A percentile compares a stretch with the other conserved stretches of the same genome.
These are phyloP conservation scores for Ceratobasidium sp. DNA, from an alignment of 1,284 basidiomycete species.

Conservation along the genomic window DNA sequence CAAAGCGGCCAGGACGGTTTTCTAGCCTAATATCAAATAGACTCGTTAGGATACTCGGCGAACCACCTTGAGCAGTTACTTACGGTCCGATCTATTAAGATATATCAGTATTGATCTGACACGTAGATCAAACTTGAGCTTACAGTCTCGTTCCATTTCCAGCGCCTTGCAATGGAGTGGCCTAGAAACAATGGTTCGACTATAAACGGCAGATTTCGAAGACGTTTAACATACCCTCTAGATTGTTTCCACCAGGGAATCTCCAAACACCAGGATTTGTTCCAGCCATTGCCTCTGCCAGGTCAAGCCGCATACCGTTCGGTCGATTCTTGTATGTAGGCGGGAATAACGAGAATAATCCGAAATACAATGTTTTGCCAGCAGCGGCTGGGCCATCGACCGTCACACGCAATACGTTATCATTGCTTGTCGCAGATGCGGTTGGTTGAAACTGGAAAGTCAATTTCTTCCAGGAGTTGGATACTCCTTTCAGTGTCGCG, in stretches of 20 bases:
- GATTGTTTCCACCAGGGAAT: constrained; percentile 73
- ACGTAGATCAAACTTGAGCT: constrained; percentile 54
- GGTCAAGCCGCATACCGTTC: constrained; percentile 75
- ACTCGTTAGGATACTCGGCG: too few relatives aligned
- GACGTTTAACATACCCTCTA: constrained; percentile 57
- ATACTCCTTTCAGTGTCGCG: constrained; percentile 32
- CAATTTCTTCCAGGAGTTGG: constrained; percentile 65
- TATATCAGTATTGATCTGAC: constrained; percentile 49
- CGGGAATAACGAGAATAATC: constrained; percentile 77
- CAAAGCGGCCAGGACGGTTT: constrained; percentile 63
- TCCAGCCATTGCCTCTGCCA: constrained; percentile 72
- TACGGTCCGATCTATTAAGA: constrained; percentile 27
- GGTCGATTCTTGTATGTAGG: constrained; percentile 72
- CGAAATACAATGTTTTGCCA: constrained; percentile 70
- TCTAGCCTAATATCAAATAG: constrained; percentile 51
- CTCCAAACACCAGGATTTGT: constrained; percentile 76
- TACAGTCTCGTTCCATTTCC: constrained; percentile 77
- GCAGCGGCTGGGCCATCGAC: constrained; percentile 57
- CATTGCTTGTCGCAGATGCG: constrained; percentile 58
- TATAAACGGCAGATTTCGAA: background rate
- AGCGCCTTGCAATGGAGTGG: constrained; percentile 65
- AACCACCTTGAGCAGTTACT: background rate
- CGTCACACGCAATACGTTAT: constrained; percentile 69
- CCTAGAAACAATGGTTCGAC: constrained; percentile 6
- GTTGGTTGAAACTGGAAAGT: constrained; percentile 63